Evolutionary conservation across 495 filamentous ascomycete genomes (phyloP), one percentile per base, ranked within the genome.

Genomic region (Trichoderma erinaceum): DNA sequence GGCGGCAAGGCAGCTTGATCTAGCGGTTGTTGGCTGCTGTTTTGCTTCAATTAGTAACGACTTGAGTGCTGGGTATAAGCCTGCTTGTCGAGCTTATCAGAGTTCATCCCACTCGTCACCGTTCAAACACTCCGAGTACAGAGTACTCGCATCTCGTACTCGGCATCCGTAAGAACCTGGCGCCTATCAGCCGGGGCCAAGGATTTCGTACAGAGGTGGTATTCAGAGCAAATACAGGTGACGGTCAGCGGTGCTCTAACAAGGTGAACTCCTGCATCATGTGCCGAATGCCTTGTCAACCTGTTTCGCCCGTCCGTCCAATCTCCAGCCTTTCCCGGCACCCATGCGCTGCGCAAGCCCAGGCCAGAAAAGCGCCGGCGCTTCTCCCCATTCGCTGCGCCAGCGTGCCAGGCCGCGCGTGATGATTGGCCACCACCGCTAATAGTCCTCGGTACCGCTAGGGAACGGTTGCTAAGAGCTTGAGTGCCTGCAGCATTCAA

Each of bases 331-430:
- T 7, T 56, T 56, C 50, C 43, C 35, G 12, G 12, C 43, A 46
- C 43, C 43, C 43, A 25, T 56, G 18, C n/a, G 50, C 50, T 1
- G 13, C 50, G n/a, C 50, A 56, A 16, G 44, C 12, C 13, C 13
- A 48, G 44, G 44, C 44, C n/a, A n/a, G 44, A 21, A 56, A 56
- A 23, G 50, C 50, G 43, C 43, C 43, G 43, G 43, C 43, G 43
- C 43, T 46, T 56, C n/a, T 25, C 50, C 21, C 50, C 50, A 56
- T 56, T 56, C 50, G 50, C 50, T 21, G 50, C 50, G 50, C 50
- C 50, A 23, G n/a, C 56, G 56, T 61, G 56, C 56, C 27, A 23
- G 15, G 25, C 27, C 56, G 16, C 56, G 56, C 56, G 56, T 21
- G 25, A 23, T 61, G 56, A 61, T 61, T 61, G 56, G 56, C 56